Base-by-base conservation (phyloP, 2,329 filamentous ascomycete genomes). In the Orbilia quercus region DNA sequence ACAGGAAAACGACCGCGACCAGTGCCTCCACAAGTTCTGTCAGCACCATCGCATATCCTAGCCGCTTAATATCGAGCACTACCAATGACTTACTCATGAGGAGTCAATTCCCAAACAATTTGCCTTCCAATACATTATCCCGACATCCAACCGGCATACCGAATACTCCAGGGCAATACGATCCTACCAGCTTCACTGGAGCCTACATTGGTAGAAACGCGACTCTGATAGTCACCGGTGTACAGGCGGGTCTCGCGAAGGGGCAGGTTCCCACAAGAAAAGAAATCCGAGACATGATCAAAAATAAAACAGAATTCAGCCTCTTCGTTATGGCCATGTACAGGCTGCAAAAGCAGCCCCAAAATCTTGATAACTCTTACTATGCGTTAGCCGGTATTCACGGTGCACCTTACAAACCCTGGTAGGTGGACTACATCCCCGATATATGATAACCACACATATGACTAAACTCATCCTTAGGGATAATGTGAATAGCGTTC, bases 301-400 rank as follows among this genome's bases (percentile, higher is more conserved):
- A 71, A 16, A 51, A 55, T 12, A 34, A 34, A 20, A 60, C 57
- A 3, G 51, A 64, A 14, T 71, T 71, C 36, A 91, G 91, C 79
- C 81, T 96, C 71, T 95, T 90, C 80, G 83, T 96, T 25, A 85
- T 94, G 54, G 90, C 89, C 11, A 84, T 95, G 76, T 87, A 86
- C 79, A 87, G 88, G 82, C 87, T 94, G 82, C 88, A 91, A 80
- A 85, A 83, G 72, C 86, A 86, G 63, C 82, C 88, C 75, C 89
- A 92, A 80, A 82, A 83, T 23, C 82, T 87, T 74, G 83, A 84
- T 63, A 83, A 89, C 31, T 94, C 91, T 45, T 95, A 88, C 83
- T 96, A 92, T 81, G 87, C 91, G 78, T 85, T 96, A 76, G 85
- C 90, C 69, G 90, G 91, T 91, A 91, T 96, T 76, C 92, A 96